Percentiles rank a stretch among this genome's conserved stretches.
Conservation (phyloP, 345 rosid genomes). For the Hypericum perforatum region DNA sequence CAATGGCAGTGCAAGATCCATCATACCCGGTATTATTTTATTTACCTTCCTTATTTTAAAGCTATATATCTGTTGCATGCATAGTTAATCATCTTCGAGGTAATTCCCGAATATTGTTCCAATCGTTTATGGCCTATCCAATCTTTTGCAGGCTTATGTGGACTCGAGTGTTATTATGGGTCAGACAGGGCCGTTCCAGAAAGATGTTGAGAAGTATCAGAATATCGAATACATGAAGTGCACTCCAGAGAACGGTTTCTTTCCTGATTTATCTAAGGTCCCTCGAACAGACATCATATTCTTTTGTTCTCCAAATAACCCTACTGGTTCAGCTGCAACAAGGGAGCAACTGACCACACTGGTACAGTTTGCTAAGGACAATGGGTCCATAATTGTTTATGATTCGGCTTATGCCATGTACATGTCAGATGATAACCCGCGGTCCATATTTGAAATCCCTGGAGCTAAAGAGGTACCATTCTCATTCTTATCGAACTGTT, state of each 20-base stretch:
- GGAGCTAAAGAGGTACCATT: slow-evolving; percentile 82
- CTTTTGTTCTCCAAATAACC: slow-evolving; percentile 96
- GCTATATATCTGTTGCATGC: neutral
- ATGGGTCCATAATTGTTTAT: slow-evolving; percentile 83
- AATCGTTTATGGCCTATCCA: neutral
- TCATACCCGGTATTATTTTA: slow-evolving; percentile 74
- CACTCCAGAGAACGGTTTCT: slow-evolving; percentile 90
- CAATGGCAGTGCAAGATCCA: slow-evolving; percentile 95
- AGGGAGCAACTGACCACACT: slow-evolving; percentile 66
- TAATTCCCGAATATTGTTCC: neutral
- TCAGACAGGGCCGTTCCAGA: slow-evolving; percentile 66
- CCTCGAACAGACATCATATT: slow-evolving; percentile 74
- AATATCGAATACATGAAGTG: slow-evolving; percentile 92
- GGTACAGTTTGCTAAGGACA: slow-evolving; percentile 77
- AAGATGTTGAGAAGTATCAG: slow-evolving; percentile 50
- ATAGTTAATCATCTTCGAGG: too few relatives aligned
- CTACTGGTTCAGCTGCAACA: slow-evolving; percentile 94
- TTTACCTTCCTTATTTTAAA: neutral
- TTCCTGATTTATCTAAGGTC: slow-evolving; percentile 74
- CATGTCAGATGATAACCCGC: slow-evolving; percentile 77
- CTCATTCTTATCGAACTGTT: neutral
- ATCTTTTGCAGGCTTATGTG: slow-evolving; percentile 67
- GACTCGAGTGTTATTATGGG: slow-evolving; percentile 97
- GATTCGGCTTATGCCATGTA: slow-evolving; percentile 94
- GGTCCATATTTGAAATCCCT: slow-evolving; percentile 87